Evolutionary conservation across 2,329 filamentous ascomycete species (phyloP).

Genomic region (Paecilomyces formosus): DNA sequence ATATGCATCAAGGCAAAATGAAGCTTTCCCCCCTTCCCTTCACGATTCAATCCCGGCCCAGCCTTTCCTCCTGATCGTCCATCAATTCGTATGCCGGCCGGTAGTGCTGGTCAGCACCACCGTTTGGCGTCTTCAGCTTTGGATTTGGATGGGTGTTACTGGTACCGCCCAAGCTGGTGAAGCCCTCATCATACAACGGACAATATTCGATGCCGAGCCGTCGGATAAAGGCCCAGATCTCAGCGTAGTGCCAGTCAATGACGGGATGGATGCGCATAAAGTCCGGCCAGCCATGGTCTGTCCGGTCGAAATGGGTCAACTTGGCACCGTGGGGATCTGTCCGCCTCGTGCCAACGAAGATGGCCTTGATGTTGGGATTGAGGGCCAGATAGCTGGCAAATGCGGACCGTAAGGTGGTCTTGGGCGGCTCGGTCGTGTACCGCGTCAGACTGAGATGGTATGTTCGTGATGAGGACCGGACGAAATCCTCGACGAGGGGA

Average conservation of each 20-base stretch:
- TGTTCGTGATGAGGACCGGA: slow-evolving; percentile 53
- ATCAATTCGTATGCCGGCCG: slow-evolving; percentile 9
- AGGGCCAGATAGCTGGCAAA: slow-evolving; percentile 64
- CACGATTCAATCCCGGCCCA: neutral
- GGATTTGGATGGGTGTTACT: slow-evolving; percentile 89
- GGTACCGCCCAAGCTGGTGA: slow-evolving; percentile 85
- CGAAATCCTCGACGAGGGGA: slow-evolving; percentile 77
- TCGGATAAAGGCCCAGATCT: slow-evolving; percentile 79
- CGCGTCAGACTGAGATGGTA: slow-evolving; percentile 73
- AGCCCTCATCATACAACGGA: slow-evolving; percentile 76
- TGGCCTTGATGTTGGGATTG: slow-evolving; percentile 56
- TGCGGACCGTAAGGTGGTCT: slow-evolving; percentile 62
- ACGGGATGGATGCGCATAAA: slow-evolving; percentile 94
- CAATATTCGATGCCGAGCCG: slow-evolving; percentile 79
- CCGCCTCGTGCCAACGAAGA: slow-evolving; percentile 80
- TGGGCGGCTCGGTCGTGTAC: slow-evolving; percentile 56
- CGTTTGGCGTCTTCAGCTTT: neutral
- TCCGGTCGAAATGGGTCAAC: slow-evolving; percentile 75
- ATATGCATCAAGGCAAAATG: neutral
- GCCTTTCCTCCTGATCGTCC: slow-evolving; percentile 6
- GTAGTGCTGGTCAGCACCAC: slow-evolving; percentile 1
- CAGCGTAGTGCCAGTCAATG: slow-evolving; percentile 93
- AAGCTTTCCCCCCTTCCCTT: neutral
- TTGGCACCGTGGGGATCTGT: slow-evolving; percentile 84
- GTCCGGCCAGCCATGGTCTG: slow-evolving; percentile 80